Conservation (phyloP, 805 yeast genomes). For the Monosporozyma siamensis region DNA sequence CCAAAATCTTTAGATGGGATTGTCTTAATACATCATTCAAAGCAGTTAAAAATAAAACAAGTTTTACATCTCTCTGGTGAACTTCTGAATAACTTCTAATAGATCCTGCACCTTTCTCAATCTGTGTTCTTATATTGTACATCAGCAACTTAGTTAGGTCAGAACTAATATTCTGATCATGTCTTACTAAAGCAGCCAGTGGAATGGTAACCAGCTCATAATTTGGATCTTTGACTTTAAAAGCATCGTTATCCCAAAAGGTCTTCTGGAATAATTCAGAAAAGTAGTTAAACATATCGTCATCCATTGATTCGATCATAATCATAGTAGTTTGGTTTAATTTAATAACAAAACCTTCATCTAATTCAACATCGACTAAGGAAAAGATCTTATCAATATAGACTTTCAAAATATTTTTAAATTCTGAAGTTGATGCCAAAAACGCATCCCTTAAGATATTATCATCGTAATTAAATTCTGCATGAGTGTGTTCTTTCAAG, state of each 20-base stretch:
- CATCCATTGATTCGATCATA: constrained; percentile 51
- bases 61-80: constrained; percentile 63
- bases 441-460: constrained; percentile 47
- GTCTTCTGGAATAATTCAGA: constrained; percentile 31
- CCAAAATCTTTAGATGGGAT: constrained; percentile 44
- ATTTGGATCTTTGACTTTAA: constrained; percentile 49
- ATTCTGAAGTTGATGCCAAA: constrained; percentile 62
- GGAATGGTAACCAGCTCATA: constrained; percentile 63
- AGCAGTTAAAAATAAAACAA: constrained; percentile 62
- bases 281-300: constrained; percentile 40
- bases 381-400: constrained; percentile 55
- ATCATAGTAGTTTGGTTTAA: constrained; percentile 39
- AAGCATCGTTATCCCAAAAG: constrained; percentile 42
- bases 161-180: constrained; percentile 33
- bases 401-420: constrained; percentile 46
- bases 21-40: constrained; percentile 64
- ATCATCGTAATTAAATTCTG: constrained; percentile 37
- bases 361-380: constrained; percentile 48
- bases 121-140: constrained; percentile 51
- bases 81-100: constrained; percentile 58
- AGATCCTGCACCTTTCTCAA: constrained; percentile 73
- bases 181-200: constrained; percentile 60
- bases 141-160: constrained; percentile 23
- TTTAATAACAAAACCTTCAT: constrained; percentile 32
- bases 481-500: constrained; percentile 33